Conservation (phyloP, 495 filamentous ascomycete genomes). For the Aspergillus asperescens region DNA sequence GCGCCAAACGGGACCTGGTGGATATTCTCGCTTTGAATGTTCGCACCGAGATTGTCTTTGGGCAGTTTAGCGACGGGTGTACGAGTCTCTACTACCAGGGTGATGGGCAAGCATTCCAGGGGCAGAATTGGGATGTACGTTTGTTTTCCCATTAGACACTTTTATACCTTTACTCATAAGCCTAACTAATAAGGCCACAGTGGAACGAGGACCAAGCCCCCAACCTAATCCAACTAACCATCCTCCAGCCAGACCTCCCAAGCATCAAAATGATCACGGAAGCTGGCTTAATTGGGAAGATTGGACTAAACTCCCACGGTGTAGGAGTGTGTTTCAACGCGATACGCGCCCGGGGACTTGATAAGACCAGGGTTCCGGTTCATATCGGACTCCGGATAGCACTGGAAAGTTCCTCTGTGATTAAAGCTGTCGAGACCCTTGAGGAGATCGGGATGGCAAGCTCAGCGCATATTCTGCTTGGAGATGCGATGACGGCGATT, state of each 20-base stretch:
- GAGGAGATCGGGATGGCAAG: slow-evolving; percentile 45
- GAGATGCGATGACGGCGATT: slow-evolving; percentile 43
- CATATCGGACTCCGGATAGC: slow-evolving; percentile 58
- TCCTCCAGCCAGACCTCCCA: slow-evolving; percentile 40
- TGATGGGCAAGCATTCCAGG: neutral
- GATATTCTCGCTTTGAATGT: slow-evolving; percentile 64
- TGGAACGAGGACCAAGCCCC: slow-evolving; percentile 6
- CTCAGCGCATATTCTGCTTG: slow-evolving; percentile 50
- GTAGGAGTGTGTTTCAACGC: slow-evolving; percentile 67
- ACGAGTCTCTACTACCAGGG: slow-evolving; percentile 5
- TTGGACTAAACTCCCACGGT: slow-evolving; percentile 58
- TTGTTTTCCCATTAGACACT: neutral
- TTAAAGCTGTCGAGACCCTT: slow-evolving; percentile 38
- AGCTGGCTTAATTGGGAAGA: slow-evolving; percentile 69
- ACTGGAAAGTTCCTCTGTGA: slow-evolving; percentile 46
- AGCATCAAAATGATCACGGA: slow-evolving; percentile 46
- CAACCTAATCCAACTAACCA: slow-evolving; percentile 8
- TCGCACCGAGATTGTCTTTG: slow-evolving; percentile 62
- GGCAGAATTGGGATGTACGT: slow-evolving; percentile 14
- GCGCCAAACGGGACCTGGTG: slow-evolving; percentile 45
- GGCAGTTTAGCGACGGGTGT: slow-evolving; percentile 50
- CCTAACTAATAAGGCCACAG: neutral
- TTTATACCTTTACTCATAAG: too few species aligned
- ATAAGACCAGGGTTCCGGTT: slow-evolving; percentile 50
- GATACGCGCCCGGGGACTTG: slow-evolving; percentile 54